A percentile compares a stretch with the other conserved stretches of the same genome.
These are phyloP conservation scores for Paracoccidioides lutzii DNA, from an alignment of 2,329 filamentous ascomycete species.

Conservation along the genomic window DNA sequence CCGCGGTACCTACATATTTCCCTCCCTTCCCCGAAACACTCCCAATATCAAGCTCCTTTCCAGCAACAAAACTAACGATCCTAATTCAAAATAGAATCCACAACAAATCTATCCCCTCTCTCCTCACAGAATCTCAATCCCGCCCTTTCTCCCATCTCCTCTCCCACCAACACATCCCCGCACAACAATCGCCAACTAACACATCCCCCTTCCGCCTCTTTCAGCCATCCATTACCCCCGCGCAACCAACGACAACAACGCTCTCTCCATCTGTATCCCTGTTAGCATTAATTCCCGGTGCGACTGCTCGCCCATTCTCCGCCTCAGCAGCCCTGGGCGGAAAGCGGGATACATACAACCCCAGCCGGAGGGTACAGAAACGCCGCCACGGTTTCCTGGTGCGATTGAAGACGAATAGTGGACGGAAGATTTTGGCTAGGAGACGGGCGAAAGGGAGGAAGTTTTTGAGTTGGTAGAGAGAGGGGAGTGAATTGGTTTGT, in stretches of 20 bases:
- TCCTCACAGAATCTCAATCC: conserved; percentile 20
- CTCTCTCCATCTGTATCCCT: not conserved
- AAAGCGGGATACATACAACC: conserved; percentile 44
- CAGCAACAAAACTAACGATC: not conserved
- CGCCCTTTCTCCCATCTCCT: conserved; percentile 29
- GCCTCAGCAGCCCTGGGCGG: conserved; percentile 30
- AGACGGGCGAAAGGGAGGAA: conserved; percentile 42
- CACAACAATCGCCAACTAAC: conserved; percentile 9
- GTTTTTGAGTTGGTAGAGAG: conserved; percentile 38
- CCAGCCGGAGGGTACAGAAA: conserved; percentile 48
- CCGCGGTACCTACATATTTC: not conserved
- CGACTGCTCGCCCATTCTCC: conserved; percentile 27
- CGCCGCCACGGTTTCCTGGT: conserved; percentile 48
- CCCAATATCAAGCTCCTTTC: not conserved
- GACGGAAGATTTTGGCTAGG: conserved; percentile 41
- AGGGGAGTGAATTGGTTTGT: not conserved
- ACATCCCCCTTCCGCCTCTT: conserved; percentile 1
- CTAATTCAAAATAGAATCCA: conserved; percentile 7
- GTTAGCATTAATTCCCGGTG: not conserved
- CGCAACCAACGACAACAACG: not conserved
- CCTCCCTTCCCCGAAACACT: not conserved
- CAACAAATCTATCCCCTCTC: conserved; percentile 14
- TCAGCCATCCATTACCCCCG: not conserved
- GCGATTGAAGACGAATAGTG: conserved; percentile 40
- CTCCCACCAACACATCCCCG: conserved; percentile 19